Conservation (phyloP, 176 grass and related monocot species). For the Typha latifolia region DNA sequence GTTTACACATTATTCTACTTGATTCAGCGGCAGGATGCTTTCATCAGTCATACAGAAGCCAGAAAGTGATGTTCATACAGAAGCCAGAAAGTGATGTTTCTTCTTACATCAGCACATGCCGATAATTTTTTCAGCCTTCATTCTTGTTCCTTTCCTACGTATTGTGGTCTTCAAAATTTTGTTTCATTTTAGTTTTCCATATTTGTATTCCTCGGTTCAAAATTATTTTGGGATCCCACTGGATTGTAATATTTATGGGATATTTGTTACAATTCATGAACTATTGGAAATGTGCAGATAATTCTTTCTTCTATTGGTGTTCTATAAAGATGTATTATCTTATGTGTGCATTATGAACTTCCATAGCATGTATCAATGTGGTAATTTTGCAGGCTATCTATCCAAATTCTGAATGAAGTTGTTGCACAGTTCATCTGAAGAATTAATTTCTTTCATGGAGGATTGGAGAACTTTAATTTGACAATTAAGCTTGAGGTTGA, state of each 20-base stretch:
- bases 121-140: not conserved
- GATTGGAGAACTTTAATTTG: too few relatives aligned
- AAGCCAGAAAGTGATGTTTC: not conserved
- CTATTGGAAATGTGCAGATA: constrained; percentile 10
- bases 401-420: too few relatives aligned
- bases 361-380: too few relatives aligned
- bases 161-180: not conserved
- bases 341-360: not conserved
- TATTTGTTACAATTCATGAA: constrained; percentile 6
- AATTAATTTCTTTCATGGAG: too few relatives aligned
- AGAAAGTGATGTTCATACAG: not conserved
- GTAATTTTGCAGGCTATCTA: too few relatives aligned
- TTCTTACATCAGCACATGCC: too few relatives aligned
- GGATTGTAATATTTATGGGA: not conserved
- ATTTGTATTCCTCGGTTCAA: not conserved
- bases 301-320: not conserved
- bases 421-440: too few relatives aligned
- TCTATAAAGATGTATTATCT: not conserved
- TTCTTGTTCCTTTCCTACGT: not conserved
- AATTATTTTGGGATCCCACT: not conserved
- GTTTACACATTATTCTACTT: not conserved
- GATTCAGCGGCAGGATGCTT: not conserved
- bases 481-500: too few relatives aligned
- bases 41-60: not conserved
- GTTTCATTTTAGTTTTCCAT: not conserved